These are phyloP conservation scores for Colletotrichum sp. DNA, from an alignment of 2,329 filamentous ascomycete genomes.

Conservation along the genomic window DNA sequence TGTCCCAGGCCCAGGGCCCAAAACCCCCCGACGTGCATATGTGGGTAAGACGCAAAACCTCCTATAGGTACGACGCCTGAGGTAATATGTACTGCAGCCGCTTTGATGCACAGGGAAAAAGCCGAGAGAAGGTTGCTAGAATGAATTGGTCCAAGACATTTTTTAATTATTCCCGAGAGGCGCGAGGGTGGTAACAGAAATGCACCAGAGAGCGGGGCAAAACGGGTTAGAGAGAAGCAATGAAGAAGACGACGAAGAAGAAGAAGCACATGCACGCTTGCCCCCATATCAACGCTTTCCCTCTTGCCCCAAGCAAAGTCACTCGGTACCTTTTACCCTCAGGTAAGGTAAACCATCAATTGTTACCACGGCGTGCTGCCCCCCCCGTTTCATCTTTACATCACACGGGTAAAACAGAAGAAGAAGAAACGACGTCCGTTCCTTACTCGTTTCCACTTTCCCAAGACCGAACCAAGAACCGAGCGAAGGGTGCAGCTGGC, in stretches of 20 bases:
- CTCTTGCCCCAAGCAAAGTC: not conserved
- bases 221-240: not conserved
- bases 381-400: constrained; percentile 15
- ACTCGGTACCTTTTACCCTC: not conserved
- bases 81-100: not conserved
- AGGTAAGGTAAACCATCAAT: not conserved
- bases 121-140: not conserved
- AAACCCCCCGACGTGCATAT: constrained; percentile 6
- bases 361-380: not conserved
- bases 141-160: not conserved
- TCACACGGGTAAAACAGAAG: not conserved
- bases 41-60: not conserved
- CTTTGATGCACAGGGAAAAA: not conserved
- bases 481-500: not conserved
- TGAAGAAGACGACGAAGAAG: not conserved
- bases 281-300: not conserved
- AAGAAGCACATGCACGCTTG: not conserved
- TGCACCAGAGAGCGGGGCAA: not conserved
- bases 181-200: not conserved
- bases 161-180: not conserved
- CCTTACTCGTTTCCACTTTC: constrained; percentile 12
- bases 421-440: constrained; percentile 21
- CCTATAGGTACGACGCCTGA: not conserved
- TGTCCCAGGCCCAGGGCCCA: not conserved
- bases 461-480: not conserved